Percentiles rank a stretch among this genome's conserved stretches.
phyloP scores from a whole-genome alignment of 2,329 filamentous ascomycete species.

The Ophiosphaerella narmari region DNA sequence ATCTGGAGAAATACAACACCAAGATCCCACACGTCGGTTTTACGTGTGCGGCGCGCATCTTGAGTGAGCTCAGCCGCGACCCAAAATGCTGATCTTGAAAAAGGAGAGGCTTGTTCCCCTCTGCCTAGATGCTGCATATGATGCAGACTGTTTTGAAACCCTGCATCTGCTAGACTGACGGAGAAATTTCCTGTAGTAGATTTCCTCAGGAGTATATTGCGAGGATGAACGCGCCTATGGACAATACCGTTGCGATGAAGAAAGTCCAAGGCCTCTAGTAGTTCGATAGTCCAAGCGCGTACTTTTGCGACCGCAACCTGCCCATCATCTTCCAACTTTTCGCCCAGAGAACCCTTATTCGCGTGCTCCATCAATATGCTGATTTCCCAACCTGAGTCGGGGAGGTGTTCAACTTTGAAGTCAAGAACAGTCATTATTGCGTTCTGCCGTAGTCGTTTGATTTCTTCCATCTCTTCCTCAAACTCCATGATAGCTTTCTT shows the following conservation, averaged over 20 bases:
- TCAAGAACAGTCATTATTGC: constrained; percentile 81
- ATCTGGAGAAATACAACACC: constrained; percentile 92
- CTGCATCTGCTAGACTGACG: constrained; percentile 75
- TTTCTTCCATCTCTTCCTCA: constrained; percentile 74
- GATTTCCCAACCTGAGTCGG: constrained; percentile 67
- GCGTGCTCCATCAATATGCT: constrained; percentile 76
- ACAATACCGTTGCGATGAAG: constrained; percentile 83
- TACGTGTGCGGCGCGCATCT: constrained; percentile 64
- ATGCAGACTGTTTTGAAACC: constrained; percentile 71
- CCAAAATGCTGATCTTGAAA: constrained; percentile 81
- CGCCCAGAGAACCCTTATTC: constrained; percentile 80
- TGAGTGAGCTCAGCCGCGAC: constrained; percentile 74
- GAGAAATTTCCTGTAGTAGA: constrained; percentile 67
- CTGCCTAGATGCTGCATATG: constrained; percentile 60
- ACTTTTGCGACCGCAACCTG: constrained; percentile 74
- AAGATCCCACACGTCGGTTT: constrained; percentile 94
- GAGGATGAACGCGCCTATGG: constrained; percentile 80
- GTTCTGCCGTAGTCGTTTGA: constrained; percentile 75
- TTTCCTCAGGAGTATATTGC: constrained; percentile 78
- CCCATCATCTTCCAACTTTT: constrained; percentile 79
- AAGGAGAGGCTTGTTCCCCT: constrained; percentile 57
- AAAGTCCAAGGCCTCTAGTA: constrained; percentile 86
- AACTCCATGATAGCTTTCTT: constrained; percentile 77
- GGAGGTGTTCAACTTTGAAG: constrained; percentile 70
- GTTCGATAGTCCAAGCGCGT: constrained; percentile 86